These are phyloP conservation scores for Austroboletus novae-zelandiae DNA, from an alignment of 1,284 basidiomycete species.

Conservation along the genomic window DNA sequence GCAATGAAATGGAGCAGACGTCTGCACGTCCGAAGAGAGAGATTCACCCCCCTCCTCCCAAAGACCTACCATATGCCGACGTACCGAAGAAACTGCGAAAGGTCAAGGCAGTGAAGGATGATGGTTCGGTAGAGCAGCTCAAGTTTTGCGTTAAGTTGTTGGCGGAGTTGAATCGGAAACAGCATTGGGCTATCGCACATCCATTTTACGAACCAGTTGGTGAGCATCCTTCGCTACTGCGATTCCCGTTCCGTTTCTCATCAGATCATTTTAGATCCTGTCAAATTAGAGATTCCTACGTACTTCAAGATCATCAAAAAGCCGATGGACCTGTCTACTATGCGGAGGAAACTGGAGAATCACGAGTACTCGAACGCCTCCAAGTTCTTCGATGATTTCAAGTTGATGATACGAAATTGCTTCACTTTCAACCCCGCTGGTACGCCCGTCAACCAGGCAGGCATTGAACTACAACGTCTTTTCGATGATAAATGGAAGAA, in stretches of 20 bases:
- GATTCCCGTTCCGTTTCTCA: slow-evolving; percentile 2
- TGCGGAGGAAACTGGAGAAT: slow-evolving; percentile 79
- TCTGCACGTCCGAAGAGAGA: slow-evolving; percentile 91
- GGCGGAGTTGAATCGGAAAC: slow-evolving; percentile 77
- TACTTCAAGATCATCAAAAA: slow-evolving; percentile 90
- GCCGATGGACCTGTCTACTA: slow-evolving; percentile 93
- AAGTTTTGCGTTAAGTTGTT: slow-evolving; percentile 80
- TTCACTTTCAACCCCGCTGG: slow-evolving; percentile 89
- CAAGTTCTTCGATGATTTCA: slow-evolving; percentile 89
- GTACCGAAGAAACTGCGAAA: slow-evolving; percentile 68
- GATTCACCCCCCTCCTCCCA: slow-evolving; percentile 92
- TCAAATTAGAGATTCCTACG: slow-evolving; percentile 78
- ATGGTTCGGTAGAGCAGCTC: slow-evolving; percentile 81
- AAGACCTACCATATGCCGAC: slow-evolving; percentile 86
- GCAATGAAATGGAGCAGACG: slow-evolving; percentile 56
- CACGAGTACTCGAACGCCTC: slow-evolving; percentile 73
- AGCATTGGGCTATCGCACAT: slow-evolving; percentile 69
- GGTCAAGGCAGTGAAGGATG: slow-evolving; percentile 59
- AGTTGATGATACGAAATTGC: slow-evolving; percentile 93
- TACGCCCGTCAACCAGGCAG: slow-evolving; percentile 83
- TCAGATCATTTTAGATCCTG: slow-evolving; percentile 50
- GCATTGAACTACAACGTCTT: slow-evolving; percentile 74
- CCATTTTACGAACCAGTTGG: slow-evolving; percentile 95
- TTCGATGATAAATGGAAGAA: slow-evolving; percentile 92
- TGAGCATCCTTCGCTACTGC: slow-evolving; percentile 39